These are phyloP conservation scores for Chenopodium formosanum DNA, from an alignment of 148 eudicot species.

Conservation along the genomic window DNA sequence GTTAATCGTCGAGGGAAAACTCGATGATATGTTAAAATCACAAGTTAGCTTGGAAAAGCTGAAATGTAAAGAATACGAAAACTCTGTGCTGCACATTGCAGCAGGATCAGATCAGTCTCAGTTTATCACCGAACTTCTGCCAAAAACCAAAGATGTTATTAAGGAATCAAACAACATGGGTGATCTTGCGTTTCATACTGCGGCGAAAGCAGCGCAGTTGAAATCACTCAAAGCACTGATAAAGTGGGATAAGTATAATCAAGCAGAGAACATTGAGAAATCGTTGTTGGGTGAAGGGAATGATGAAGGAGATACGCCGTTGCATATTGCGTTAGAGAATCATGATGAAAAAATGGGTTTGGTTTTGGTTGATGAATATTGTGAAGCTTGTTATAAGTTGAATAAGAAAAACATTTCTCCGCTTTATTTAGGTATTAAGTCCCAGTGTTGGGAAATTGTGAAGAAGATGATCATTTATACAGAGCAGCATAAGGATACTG, in stretches of 20 bases:
- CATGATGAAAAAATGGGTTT: neutral
- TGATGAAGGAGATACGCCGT: slow-evolving; percentile 17
- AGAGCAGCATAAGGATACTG: neutral
- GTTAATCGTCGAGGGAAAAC: slow-evolving; percentile 1
- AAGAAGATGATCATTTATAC: neutral
- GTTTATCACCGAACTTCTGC: slow-evolving; percentile 13
- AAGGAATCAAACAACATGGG: slow-evolving; percentile 4
- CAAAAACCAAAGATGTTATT: neutral
- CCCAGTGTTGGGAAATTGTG: slow-evolving; percentile 3
- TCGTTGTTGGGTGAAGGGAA: neutral
- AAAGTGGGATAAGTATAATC: neutral
- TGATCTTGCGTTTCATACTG: slow-evolving; percentile 26
- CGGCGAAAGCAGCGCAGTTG: slow-evolving; percentile 14
- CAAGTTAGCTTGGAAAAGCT: slow-evolving; percentile 14
- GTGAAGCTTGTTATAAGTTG: slow-evolving; percentile 9
- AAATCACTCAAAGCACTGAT: neutral
- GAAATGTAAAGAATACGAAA: slow-evolving; percentile 32
- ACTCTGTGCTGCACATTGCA: slow-evolving; percentile 36
- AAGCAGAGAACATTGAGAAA: neutral
- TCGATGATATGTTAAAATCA: neutral
- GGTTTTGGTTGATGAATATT: slow-evolving; percentile 16
- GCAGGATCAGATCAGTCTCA: slow-evolving; percentile 21
- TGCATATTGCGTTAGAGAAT: slow-evolving; percentile 27
- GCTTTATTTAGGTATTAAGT: slow-evolving; percentile 15
- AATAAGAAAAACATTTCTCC: slow-evolving; percentile 13